Percentiles rank a stretch among this genome's conserved stretches.
These are phyloP conservation scores for Suillus weaverae DNA, from an alignment of 768 basidiomycete genomes.

Conservation along the genomic window DNA sequence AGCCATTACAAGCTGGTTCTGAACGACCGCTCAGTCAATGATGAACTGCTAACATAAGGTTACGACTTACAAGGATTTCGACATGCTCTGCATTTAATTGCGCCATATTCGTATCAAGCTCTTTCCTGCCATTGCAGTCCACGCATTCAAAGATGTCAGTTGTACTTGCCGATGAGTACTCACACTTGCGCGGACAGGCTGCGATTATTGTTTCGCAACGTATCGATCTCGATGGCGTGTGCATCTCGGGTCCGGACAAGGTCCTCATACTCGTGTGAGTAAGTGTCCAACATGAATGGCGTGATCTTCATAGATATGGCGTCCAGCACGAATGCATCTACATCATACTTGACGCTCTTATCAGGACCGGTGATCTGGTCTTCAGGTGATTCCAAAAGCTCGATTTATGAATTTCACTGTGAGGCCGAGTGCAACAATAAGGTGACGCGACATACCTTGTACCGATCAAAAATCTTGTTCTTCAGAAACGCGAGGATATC, in stretches of 20 bases:
- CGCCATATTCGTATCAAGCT: conserved; percentile 73
- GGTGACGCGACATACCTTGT: conserved; percentile 47
- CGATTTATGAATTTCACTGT: conserved; percentile 23
- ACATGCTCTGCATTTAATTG: conserved; percentile 85
- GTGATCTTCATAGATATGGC: conserved; percentile 85
- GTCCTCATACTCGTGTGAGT: conserved; percentile 87
- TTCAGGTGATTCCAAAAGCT: conserved; percentile 26
- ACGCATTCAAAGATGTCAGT: conserved; percentile 13
- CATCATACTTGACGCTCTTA: conserved; percentile 61
- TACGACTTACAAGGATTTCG: conserved; percentile 55
- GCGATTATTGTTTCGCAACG: conserved; percentile 78
- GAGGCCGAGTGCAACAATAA: background rate
- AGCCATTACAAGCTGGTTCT: conserved; percentile 91
- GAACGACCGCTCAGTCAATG: conserved; percentile 16
- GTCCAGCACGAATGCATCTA: conserved; percentile 85
- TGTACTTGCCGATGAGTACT: conserved; percentile 30
- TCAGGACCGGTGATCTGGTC: conserved; percentile 19
- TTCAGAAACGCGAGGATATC: conserved; percentile 86
- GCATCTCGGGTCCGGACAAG: conserved; percentile 73
- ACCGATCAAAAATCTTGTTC: conserved; percentile 76
- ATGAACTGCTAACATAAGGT: background rate
- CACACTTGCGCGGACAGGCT: conserved; percentile 77
- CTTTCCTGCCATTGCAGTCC: conserved; percentile 53
- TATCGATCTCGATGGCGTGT: conserved; percentile 82
- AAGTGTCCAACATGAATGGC: conserved; percentile 93